Percentiles rank a stretch among this genome's conserved stretches.
These are phyloP conservation scores for Pythium scleroteichum DNA, from an alignment of 352 stramenopile genomes.

Conservation along the genomic window DNA sequence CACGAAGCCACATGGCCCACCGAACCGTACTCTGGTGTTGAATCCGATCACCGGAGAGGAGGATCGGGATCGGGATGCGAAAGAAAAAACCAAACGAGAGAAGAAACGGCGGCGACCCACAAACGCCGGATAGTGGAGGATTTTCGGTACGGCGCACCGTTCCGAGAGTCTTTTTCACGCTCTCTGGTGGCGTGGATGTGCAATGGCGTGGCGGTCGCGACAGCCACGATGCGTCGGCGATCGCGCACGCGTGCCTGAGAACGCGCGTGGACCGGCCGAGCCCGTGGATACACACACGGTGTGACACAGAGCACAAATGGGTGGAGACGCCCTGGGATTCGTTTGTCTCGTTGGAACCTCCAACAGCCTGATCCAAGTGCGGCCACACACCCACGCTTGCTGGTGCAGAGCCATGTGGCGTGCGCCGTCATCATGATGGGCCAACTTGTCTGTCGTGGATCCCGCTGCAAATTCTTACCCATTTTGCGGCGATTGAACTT, in stretches of 20 bases:
- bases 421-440: conserved; percentile 2
- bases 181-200: conserved; percentile 3
- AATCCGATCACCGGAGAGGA: background rate
- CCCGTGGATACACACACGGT: background rate
- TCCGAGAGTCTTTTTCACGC: background rate
- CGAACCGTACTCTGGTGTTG: conserved; percentile 12
- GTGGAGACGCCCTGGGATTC: no score
- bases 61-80: background rate
- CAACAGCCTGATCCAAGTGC: no score
- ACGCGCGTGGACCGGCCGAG: background rate
- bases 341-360: no score
- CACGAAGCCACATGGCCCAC: conserved; percentile 1
- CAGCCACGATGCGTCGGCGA: no score
- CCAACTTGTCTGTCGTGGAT: no score
- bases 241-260: background rate
- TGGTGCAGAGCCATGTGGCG: conserved; percentile 1
- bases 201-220: background rate
- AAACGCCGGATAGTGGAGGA: no score
- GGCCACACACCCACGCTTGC: no score
- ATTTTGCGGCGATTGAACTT: no score
- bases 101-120: background rate
- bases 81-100: background rate
- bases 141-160: no score
- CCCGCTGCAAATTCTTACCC: no score
- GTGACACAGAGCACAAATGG: conserved; percentile 1